A percentile compares a stretch with the other conserved stretches of the same genome.
Conservation (phyloP, 2,329 filamentous ascomycete genomes). For the Raffaelea albimanens region DNA sequence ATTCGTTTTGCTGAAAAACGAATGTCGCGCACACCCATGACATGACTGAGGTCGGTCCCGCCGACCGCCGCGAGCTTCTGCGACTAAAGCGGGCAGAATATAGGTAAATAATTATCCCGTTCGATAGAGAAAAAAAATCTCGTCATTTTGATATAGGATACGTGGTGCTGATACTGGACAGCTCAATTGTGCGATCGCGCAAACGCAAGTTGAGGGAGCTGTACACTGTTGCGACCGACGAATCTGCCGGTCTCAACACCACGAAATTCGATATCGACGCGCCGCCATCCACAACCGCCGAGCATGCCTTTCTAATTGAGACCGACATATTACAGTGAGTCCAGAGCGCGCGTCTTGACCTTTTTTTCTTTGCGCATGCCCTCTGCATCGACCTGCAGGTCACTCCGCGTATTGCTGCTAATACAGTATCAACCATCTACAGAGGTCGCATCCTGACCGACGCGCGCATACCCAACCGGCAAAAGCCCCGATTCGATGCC, state of each 20-base stretch:
- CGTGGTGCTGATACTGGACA: constrained; percentile 35
- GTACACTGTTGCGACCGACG: constrained; percentile 67
- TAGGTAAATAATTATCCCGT: constrained; percentile 39
- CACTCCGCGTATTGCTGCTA: too few species aligned
- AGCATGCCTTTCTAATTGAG: constrained; percentile 46
- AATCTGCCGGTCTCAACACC: constrained; percentile 50
- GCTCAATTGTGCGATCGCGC: constrained; percentile 69
- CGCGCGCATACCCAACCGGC: constrained; percentile 40
- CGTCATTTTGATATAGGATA: constrained; percentile 36
- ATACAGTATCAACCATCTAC: constrained; percentile 13
- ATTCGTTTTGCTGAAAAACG: constrained; percentile 57
- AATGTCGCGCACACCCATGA: constrained; percentile 60
- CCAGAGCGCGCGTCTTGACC: constrained; percentile 9
- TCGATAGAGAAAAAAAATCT: constrained; percentile 39
- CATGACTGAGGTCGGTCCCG: constrained; percentile 62
- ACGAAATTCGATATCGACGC: constrained; percentile 48
- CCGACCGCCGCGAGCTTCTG: constrained; percentile 58
- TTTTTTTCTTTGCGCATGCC: constrained; percentile 1
- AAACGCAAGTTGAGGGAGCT: constrained; percentile 88
- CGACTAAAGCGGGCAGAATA: constrained; percentile 54
- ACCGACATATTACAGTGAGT: constrained; percentile 54
- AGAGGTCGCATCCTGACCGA: constrained; percentile 43
- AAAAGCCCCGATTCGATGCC: constrained; percentile 32
- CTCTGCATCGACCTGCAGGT: not conserved
- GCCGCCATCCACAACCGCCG: constrained; percentile 39